Base-by-base conservation (phyloP, 2,329 filamentous ascomycete genomes). In the Epichloe scottii region DNA sequence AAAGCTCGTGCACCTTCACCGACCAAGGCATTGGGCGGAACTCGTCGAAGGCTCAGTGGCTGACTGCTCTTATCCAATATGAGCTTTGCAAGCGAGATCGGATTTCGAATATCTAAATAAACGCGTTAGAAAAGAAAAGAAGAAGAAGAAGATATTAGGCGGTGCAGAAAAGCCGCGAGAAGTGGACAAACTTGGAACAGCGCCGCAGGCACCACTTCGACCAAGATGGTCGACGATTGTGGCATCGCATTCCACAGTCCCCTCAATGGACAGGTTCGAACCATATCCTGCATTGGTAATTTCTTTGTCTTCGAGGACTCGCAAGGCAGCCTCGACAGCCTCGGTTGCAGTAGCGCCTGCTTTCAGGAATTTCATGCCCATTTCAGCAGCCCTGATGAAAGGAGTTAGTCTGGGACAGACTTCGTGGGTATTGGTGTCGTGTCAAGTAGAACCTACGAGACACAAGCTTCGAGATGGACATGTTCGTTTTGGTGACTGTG, bases 281-380 rank as follows among this genome's bases (percentile, higher is more conserved):
- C 94, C 93, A 64, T 87, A 97, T 0, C 93, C 93, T 38, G 91
- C 87, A 65, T 98, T 98, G 37, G 94, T 98, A 57, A 98, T 94
- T 61, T 96, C 89, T 52, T 86, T 84, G 64, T 98, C 88, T 68
- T 98, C 93, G 17, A 98, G 80, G 19, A 88, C 75, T 58, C 85
- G 87, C 60, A 98, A 82, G 33, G 93, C 89, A 48, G 86, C 84
- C 67, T 96, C 93, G 21, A 96, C 85, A 15, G 90, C 93, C 62
- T 97, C 89, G 4, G 91, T 76, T 4, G 93, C 88, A 41, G 82
- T 81, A 10, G 84, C 86, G 23, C 93, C 93, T 55, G 78, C 79
- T 60, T 79, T 85, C 53, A 98, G 72, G 54, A 94, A 77, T 48
- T 76, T 77, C 87, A 97, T 96, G 35, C 81, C 90, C 60, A 86